These are phyloP conservation scores for Rhizopogon roseolus DNA, from an alignment of 768 basidiomycete genomes.

Conservation along the genomic window DNA sequence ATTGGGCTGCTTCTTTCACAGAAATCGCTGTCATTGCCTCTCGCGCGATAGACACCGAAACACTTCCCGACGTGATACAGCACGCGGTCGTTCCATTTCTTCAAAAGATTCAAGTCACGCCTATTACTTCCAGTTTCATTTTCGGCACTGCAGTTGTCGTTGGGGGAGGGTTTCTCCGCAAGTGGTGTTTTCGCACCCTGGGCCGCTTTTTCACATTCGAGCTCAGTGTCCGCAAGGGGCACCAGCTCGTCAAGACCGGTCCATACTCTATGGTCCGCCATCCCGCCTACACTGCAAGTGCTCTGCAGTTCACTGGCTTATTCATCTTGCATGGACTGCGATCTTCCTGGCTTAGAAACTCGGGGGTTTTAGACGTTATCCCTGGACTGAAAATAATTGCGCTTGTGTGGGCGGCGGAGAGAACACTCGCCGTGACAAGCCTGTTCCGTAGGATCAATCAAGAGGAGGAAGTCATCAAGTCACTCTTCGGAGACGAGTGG, in stretches of 20 bases:
- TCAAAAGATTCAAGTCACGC: not conserved
- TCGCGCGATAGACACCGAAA: not conserved
- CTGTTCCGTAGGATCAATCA: slow-evolving; percentile 1
- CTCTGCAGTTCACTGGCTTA: slow-evolving; percentile 6
- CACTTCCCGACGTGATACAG: not conserved
- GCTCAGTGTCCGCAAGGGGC: slow-evolving; percentile 16
- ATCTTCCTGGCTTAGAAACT: slow-evolving; percentile 11
- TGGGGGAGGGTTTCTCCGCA: slow-evolving; percentile 17
- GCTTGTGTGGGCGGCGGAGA: not conserved
- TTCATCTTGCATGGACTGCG: slow-evolving; percentile 1
- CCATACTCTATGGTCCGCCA: slow-evolving; percentile 27
- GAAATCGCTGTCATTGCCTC: not conserved
- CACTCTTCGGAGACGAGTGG: slow-evolving; percentile 30
- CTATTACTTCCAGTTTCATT: slow-evolving; percentile 10
- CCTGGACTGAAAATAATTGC: not conserved
- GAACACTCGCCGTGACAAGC: slow-evolving; percentile 1
- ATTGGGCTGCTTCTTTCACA: not conserved
- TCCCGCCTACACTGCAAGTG: slow-evolving; percentile 20
- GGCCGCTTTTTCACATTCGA: slow-evolving; percentile 26
- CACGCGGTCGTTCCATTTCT: not conserved
- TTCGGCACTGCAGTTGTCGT: slow-evolving; percentile 13
- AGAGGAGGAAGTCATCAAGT: slow-evolving; percentile 28
- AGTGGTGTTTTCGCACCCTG: slow-evolving; percentile 19
- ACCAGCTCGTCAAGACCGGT: slow-evolving; percentile 22
- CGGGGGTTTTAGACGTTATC: slow-evolving; percentile 4